Evolutionary conservation across 116 monocot species (phyloP).

Genomic region (Thalassia testudinum): DNA sequence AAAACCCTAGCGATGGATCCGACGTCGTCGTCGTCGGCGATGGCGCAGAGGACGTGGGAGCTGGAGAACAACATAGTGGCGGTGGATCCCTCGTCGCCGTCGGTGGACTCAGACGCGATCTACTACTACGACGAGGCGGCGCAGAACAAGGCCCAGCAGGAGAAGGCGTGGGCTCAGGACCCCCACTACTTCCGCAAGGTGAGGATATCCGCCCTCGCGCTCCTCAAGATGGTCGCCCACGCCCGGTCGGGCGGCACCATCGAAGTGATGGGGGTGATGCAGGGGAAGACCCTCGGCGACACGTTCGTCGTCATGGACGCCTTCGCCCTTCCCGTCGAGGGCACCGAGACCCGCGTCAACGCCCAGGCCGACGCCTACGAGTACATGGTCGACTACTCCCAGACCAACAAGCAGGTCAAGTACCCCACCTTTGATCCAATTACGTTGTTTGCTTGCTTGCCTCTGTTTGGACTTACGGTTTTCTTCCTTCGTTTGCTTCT

Average conservation of each 20-base stretch:
- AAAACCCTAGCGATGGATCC: constrained; percentile 8
- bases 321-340: constrained; percentile 93
- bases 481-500: no score
- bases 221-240: constrained; percentile 97
- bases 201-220: constrained; percentile 78
- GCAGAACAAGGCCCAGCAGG: constrained; percentile 49
- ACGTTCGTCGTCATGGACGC: constrained; percentile 93
- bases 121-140: constrained; percentile 84
- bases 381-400: constrained; percentile 97
- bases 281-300: constrained; percentile 86
- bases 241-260: constrained; percentile 90
- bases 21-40: constrained; percentile 14
- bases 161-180: constrained; percentile 77
- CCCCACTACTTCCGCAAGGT: constrained; percentile 76
- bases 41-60: constrained; percentile 81
- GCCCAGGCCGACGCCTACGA: constrained; percentile 93
- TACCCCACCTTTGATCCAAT: no score
- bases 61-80: constrained; percentile 79
- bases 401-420: constrained; percentile 75
- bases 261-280: constrained; percentile 98
- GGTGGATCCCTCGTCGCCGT: constrained; percentile 9
- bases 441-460: no score
- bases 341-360: constrained; percentile 94
- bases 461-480: no score
- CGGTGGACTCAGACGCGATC: constrained; percentile 55